Evolutionary conservation across 2,329 filamentous ascomycete species (phyloP).

Genomic region (Samsoniella hepiali): DNA sequence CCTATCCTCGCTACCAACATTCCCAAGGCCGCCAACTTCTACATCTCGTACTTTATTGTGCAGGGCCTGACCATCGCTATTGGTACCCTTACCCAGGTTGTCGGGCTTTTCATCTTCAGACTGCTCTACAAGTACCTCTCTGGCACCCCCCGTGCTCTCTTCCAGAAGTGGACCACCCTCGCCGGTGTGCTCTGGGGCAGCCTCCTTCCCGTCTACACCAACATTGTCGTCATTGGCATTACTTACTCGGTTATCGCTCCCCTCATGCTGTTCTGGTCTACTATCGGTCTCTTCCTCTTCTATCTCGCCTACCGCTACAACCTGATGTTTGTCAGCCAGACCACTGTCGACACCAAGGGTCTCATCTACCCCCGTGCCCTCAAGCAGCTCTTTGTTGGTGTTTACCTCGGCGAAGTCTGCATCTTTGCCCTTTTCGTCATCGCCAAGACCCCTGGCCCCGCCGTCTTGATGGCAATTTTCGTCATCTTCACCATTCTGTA

Average conservation of each 20-base stretch:
- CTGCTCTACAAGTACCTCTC: slow-evolving; percentile 68
- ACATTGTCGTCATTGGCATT: slow-evolving; percentile 69
- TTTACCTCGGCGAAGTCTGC: slow-evolving; percentile 77
- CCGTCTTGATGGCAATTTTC: slow-evolving; percentile 72
- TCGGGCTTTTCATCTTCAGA: slow-evolving; percentile 64
- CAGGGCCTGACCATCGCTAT: slow-evolving; percentile 79
- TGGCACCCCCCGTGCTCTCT: slow-evolving; percentile 75
- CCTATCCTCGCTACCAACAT: slow-evolving; percentile 68
- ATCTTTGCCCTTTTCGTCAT: slow-evolving; percentile 79
- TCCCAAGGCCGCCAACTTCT: slow-evolving; percentile 87
- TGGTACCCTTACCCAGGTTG: slow-evolving; percentile 65
- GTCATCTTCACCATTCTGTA: slow-evolving; percentile 73
- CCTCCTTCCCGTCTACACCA: slow-evolving; percentile 70
- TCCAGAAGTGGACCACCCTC: slow-evolving; percentile 67
- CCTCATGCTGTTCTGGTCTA: slow-evolving; percentile 75
- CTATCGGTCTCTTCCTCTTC: slow-evolving; percentile 72
- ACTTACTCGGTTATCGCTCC: slow-evolving; percentile 83
- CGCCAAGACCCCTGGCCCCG: slow-evolving; percentile 62
- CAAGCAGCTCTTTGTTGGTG: slow-evolving; percentile 77
- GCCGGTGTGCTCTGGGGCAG: slow-evolving; percentile 73
- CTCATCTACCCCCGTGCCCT: slow-evolving; percentile 84
- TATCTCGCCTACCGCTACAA: slow-evolving; percentile 87
- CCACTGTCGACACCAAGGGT: slow-evolving; percentile 81
- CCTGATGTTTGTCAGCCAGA: slow-evolving; percentile 75
- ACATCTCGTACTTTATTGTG: slow-evolving; percentile 83